Evolutionary conservation across 371 early-diverging fungal species (phyloP).

Genomic region (Nematocida ausubeli): DNA sequence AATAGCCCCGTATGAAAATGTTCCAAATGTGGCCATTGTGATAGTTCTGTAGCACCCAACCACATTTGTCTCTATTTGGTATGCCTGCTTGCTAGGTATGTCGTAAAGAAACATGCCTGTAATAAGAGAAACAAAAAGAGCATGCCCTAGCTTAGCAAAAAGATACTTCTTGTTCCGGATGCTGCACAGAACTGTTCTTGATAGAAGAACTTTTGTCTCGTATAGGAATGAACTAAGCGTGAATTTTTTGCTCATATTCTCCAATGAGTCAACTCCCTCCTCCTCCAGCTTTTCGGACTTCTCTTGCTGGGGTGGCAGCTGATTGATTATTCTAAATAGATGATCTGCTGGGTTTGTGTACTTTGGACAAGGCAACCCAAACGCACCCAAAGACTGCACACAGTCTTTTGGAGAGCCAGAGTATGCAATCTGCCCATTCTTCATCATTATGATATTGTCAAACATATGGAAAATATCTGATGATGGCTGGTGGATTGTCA

Average conservation of each 20-base stretch:
- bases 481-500: slow-evolving; percentile 64
- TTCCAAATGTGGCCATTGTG: slow-evolving; percentile 47
- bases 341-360: slow-evolving; percentile 83
- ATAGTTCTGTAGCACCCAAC: slow-evolving; percentile 52
- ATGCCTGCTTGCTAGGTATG: slow-evolving; percentile 16
- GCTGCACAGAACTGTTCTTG: slow-evolving; percentile 37
- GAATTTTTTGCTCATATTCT: neutral
- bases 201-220: slow-evolving; percentile 28
- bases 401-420: slow-evolving; percentile 68
- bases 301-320: neutral
- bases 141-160: slow-evolving; percentile 35
- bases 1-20: slow-evolving; percentile 54
- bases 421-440: slow-evolving; percentile 63
- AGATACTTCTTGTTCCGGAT: slow-evolving; percentile 51
- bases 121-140: slow-evolving; percentile 29
- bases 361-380: slow-evolving; percentile 76
- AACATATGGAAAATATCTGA: slow-evolving; percentile 58
- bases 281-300: neutral
- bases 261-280: neutral
- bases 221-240: neutral
- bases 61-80: slow-evolving; percentile 46
- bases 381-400: slow-evolving; percentile 71
- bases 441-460: slow-evolving; percentile 59
- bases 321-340: slow-evolving; percentile 45
- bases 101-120: slow-evolving; percentile 56